Evolutionary conservation across 225 moss, liverwort and hornwort species (phyloP).

Genomic region (Takakia lepidozioides): DNA sequence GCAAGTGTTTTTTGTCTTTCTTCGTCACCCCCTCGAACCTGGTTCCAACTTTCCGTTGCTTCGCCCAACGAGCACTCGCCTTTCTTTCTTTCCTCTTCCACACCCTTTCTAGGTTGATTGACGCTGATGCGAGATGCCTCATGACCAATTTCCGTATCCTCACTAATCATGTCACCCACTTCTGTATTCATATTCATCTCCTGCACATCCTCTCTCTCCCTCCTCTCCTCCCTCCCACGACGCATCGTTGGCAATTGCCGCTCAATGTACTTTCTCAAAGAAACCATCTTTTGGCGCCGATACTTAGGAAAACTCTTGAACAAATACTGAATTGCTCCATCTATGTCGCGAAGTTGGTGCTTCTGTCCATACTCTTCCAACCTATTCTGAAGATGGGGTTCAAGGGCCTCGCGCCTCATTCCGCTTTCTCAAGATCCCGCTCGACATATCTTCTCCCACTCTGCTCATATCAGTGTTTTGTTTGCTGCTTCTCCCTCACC

Average conservation of each 20-base stretch:
- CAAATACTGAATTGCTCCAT: slow-evolving; percentile 53
- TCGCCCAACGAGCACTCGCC: slow-evolving; percentile 33
- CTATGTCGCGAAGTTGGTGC: slow-evolving; percentile 52
- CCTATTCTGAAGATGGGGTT: slow-evolving; percentile 58
- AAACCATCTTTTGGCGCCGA: slow-evolving; percentile 51
- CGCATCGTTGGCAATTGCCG: slow-evolving; percentile 47
- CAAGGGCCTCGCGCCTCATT: slow-evolving; percentile 19
- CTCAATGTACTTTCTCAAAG: slow-evolving; percentile 63
- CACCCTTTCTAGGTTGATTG: slow-evolving; percentile 17
- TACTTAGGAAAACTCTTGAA: slow-evolving; percentile 65
- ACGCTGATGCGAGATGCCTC: slow-evolving; percentile 35
- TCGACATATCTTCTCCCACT: too few relatives aligned
- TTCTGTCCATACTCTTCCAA: slow-evolving; percentile 68
- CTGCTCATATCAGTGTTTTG: too few relatives aligned
- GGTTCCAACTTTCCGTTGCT: slow-evolving; percentile 22
- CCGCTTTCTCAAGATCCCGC: too few relatives aligned
- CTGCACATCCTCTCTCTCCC: slow-evolving; percentile 30
- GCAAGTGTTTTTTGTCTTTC: too few relatives aligned
- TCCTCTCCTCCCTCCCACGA: slow-evolving; percentile 34
- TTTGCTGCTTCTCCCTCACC: too few relatives aligned
- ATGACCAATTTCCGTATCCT: slow-evolving; percentile 25
- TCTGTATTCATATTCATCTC: slow-evolving; percentile 23
- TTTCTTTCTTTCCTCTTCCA: slow-evolving; percentile 21
- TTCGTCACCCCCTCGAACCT: slow-evolving; percentile 15
- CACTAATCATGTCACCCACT: slow-evolving; percentile 49